Evolutionary conservation across 176 grass and related monocot species (phyloP).

Genomic region (Neostapfia colusana): DNA sequence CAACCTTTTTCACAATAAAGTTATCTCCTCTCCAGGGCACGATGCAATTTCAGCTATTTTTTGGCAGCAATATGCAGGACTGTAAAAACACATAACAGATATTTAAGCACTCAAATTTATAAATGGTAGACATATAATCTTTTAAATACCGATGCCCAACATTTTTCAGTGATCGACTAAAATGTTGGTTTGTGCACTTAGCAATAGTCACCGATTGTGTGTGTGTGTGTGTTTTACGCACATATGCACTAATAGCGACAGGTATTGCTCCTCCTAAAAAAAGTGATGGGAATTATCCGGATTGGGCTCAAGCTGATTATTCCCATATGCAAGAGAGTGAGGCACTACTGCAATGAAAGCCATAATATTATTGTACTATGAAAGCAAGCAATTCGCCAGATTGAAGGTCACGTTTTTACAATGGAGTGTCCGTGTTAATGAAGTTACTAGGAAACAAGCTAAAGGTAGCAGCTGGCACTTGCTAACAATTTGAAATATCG

Average conservation of each 20-base stretch:
- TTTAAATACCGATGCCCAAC: background rate
- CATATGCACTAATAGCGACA: background rate
- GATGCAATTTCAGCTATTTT: background rate
- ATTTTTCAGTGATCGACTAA: background rate
- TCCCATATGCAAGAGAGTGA: background rate
- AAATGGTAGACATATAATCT: background rate
- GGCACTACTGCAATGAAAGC: constrained; percentile 16
- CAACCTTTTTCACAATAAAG: background rate
- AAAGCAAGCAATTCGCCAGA: background rate
- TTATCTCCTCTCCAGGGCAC: background rate
- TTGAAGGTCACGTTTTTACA: background rate
- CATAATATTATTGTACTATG: background rate
- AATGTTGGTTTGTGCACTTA: no score
- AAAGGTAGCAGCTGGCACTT: no score
- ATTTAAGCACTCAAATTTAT: background rate
- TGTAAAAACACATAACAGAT: background rate
- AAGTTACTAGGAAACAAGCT: no score
- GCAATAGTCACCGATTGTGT: no score
- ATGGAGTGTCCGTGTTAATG: no score
- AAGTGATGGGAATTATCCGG: background rate
- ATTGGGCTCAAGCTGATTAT: background rate
- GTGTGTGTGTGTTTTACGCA: background rate
- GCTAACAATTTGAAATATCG: no score
- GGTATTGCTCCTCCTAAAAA: background rate
- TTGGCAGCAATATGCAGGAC: background rate